A percentile compares a stretch with the other conserved stretches of the same genome.
Conservation (phyloP, 1,139 yeast genomes). For the Magnusiomyces suaveolens region DNA sequence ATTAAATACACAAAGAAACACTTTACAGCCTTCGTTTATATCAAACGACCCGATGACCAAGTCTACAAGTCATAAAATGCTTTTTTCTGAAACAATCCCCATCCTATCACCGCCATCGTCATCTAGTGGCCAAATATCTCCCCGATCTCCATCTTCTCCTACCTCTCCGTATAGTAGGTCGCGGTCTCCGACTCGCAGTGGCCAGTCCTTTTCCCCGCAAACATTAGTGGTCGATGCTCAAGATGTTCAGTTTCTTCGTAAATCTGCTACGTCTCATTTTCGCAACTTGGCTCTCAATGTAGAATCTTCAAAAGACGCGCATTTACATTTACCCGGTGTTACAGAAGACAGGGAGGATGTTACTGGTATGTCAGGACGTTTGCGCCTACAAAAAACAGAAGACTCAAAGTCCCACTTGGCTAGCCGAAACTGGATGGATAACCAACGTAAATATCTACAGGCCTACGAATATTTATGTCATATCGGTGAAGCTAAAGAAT, state of each 20-base stretch:
- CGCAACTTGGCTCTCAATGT: slow-evolving; percentile 10
- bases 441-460: slow-evolving; percentile 37
- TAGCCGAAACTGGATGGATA: slow-evolving; percentile 36
- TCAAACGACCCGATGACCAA: not conserved
- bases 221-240: slow-evolving; percentile 9
- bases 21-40: not conserved
- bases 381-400: slow-evolving; percentile 30
- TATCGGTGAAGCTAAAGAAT: slow-evolving; percentile 71
- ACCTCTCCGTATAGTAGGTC: not conserved
- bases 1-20: not conserved
- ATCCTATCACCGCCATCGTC: not conserved
- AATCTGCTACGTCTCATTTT: slow-evolving; percentile 12
- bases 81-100: not conserved
- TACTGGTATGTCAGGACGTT: slow-evolving; percentile 31
- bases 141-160: not conserved
- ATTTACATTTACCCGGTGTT: slow-evolving; percentile 19
- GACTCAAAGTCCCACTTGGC: slow-evolving; percentile 24
- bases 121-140: not conserved
- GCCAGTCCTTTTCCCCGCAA: not conserved
- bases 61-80: not conserved
- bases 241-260: slow-evolving; percentile 12
- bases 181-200: not conserved
- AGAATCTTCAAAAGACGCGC: slow-evolving; percentile 6
- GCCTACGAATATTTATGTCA: slow-evolving; percentile 84
- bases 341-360: slow-evolving; percentile 32